Percentiles rank a stretch among this genome's conserved stretches.
phyloP scores from a whole-genome alignment of 805 yeast species.

The Yarrowia osloensis region DNA sequence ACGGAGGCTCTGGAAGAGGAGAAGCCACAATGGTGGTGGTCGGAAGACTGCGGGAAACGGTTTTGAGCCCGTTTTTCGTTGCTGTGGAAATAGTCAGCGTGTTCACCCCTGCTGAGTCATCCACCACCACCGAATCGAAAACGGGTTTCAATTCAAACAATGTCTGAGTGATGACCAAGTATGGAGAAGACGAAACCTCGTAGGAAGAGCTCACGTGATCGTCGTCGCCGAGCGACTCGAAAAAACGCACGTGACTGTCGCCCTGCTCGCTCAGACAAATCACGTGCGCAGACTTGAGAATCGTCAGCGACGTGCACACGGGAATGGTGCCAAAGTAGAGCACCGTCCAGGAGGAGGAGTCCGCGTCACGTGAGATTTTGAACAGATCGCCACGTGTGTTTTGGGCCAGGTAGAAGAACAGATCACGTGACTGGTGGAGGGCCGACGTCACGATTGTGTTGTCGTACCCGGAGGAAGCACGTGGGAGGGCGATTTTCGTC shows the following conservation, averaged over 20 bases:
- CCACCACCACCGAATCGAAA: slow-evolving; percentile 54
- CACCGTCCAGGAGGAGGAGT: slow-evolving; percentile 45
- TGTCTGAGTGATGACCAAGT: slow-evolving; percentile 21
- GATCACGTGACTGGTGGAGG: slow-evolving; percentile 63
- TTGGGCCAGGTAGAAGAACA: slow-evolving; percentile 72
- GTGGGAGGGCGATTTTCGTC: background rate
- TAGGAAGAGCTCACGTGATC: slow-evolving; percentile 36
- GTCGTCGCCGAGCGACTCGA: slow-evolving; percentile 71
- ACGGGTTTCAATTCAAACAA: background rate
- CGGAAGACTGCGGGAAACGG: slow-evolving; percentile 40
- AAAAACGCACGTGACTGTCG: slow-evolving; percentile 72
- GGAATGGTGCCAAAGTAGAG: slow-evolving; percentile 80
- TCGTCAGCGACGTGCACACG: slow-evolving; percentile 53
- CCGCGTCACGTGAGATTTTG: slow-evolving; percentile 57
- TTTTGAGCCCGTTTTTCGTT: slow-evolving; percentile 36
- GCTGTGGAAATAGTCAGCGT: background rate
- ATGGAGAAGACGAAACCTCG: background rate
- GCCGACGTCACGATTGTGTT: slow-evolving; percentile 54
- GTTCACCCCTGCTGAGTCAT: slow-evolving; percentile 35
- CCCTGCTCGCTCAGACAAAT: slow-evolving; percentile 65
- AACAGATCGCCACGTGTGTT: slow-evolving; percentile 71
- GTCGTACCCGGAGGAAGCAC: slow-evolving; percentile 1
- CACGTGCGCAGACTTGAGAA: slow-evolving; percentile 74
- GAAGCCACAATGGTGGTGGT: slow-evolving; percentile 65
- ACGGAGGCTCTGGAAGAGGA: slow-evolving; percentile 68